Conservation (phyloP, 805 yeast species). For the Saturnispora hagleri region DNA sequence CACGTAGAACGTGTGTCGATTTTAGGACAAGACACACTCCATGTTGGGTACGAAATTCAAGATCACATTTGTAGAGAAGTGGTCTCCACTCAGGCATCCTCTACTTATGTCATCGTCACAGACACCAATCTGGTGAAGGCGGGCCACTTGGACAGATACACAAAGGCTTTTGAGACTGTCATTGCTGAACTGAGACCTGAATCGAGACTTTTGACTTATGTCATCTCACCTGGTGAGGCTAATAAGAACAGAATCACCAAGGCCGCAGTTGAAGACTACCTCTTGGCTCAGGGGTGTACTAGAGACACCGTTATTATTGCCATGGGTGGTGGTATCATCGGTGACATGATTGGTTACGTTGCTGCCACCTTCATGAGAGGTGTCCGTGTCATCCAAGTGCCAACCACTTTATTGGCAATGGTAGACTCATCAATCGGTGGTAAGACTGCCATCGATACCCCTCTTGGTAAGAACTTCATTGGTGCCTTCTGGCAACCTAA, state of each 20-base stretch:
- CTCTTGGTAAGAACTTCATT: constrained; percentile 87
- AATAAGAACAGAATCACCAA: constrained; percentile 83
- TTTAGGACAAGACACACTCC: constrained; percentile 75
- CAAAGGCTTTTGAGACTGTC: constrained; percentile 32
- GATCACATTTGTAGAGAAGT: constrained; percentile 65
- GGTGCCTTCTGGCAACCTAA: constrained; percentile 98
- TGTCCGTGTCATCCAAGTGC: constrained; percentile 85
- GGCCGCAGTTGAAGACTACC: constrained; percentile 86
- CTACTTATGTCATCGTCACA: constrained; percentile 87
- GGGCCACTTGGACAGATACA: constrained; percentile 47
- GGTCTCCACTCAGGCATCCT: constrained; percentile 54
- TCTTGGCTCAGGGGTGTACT: constrained; percentile 78
- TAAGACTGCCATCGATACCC: constrained; percentile 96
- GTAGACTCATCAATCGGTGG: constrained; percentile 98
- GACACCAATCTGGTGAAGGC: constrained; percentile 70
- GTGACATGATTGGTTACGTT: constrained; percentile 97
- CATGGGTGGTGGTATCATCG: constrained; percentile 97
- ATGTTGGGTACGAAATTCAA: constrained; percentile 79
- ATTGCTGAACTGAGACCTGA: constrained; percentile 34
- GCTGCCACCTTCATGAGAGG: constrained; percentile 99
- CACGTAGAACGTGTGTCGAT: constrained; percentile 51
- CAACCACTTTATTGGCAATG: constrained; percentile 91
- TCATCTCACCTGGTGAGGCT: constrained; percentile 88
- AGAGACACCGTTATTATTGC: constrained; percentile 93
- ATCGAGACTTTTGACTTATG: constrained; percentile 62